Conservation (phyloP, 2,329 filamentous ascomycete genomes). For the Bipolaris zeicola region DNA sequence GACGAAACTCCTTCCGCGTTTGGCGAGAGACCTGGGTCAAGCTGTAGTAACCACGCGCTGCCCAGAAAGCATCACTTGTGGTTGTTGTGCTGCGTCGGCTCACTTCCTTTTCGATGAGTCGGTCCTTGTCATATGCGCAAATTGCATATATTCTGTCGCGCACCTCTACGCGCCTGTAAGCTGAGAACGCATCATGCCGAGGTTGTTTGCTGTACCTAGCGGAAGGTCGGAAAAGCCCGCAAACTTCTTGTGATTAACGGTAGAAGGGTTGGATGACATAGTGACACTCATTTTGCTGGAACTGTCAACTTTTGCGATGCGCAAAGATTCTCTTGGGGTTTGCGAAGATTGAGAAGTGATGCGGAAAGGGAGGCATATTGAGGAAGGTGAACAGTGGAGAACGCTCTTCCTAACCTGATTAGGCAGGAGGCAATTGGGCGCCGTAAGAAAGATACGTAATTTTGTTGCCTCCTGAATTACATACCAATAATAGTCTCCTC, state of each 20-base stretch:
- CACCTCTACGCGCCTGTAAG: conserved; percentile 13
- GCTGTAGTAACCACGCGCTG: conserved; percentile 13
- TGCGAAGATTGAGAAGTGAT: not conserved
- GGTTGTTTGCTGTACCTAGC: conserved; percentile 11
- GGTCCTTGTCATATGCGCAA: conserved; percentile 10
- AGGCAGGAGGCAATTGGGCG: conserved; percentile 12
- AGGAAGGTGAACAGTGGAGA: conserved; percentile 11
- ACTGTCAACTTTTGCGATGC: conserved; percentile 1
- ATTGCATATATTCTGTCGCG: conserved; percentile 16
- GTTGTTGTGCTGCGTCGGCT: conserved; percentile 7
- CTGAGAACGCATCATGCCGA: conserved; percentile 9
- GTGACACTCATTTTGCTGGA: conserved; percentile 4
- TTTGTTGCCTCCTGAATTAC: not conserved
- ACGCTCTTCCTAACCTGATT: conserved; percentile 5
- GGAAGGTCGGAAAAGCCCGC: conserved; percentile 14
- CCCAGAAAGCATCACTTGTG: conserved; percentile 11
- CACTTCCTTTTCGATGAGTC: conserved; percentile 14
- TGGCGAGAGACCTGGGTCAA: conserved; percentile 14
- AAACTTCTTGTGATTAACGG: conserved; percentile 5
- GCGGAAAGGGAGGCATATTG: conserved; percentile 4
- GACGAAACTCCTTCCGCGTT: conserved; percentile 16
- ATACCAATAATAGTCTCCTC: not conserved
- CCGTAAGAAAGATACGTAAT: conserved; percentile 13
- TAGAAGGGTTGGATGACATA: conserved; percentile 13
- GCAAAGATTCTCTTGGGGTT: conserved; percentile 10